Percentiles rank a stretch among this genome's conserved stretches.
Evolutionary conservation across 116 monocot species (phyloP).

Genomic region (Papilionanthe hybrid): DNA sequence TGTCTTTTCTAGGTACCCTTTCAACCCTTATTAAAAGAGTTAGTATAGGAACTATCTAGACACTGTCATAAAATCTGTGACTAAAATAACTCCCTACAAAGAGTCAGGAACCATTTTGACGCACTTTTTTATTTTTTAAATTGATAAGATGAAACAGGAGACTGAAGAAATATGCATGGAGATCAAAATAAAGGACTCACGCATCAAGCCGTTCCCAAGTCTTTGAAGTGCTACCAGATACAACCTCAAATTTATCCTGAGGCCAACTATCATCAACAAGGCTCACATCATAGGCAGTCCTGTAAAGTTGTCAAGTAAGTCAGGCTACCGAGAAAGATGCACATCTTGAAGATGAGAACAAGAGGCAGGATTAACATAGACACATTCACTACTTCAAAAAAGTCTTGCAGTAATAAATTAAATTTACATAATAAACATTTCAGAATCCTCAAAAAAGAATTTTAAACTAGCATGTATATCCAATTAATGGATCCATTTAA

Average conservation of each 20-base stretch:
- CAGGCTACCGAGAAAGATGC: background rate
- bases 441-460: background rate
- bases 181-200: conserved; percentile 35
- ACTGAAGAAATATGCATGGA: background rate
- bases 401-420: background rate
- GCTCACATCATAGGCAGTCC: conserved; percentile 95
- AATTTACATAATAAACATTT: background rate
- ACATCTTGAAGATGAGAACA: background rate
- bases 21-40: too few relatives aligned
- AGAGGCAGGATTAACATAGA: background rate
- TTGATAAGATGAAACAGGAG: background rate
- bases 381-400: background rate
- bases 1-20: too few relatives aligned
- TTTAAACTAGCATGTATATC: background rate
- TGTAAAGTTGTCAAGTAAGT: conserved; percentile 14
- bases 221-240: conserved; percentile 61
- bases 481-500: background rate
- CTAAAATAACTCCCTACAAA: too few relatives aligned
- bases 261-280: conserved; percentile 83
- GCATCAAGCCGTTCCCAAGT: conserved; percentile 87
- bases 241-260: conserved; percentile 59
- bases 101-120: too few relatives aligned
- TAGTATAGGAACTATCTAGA: too few relatives aligned
- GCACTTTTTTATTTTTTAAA: too few relatives aligned
- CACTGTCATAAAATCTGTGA: too few relatives aligned